Evolutionary conservation across 495 filamentous ascomycete species (phyloP).

Genomic region (Annulohypoxylon moriforme): DNA sequence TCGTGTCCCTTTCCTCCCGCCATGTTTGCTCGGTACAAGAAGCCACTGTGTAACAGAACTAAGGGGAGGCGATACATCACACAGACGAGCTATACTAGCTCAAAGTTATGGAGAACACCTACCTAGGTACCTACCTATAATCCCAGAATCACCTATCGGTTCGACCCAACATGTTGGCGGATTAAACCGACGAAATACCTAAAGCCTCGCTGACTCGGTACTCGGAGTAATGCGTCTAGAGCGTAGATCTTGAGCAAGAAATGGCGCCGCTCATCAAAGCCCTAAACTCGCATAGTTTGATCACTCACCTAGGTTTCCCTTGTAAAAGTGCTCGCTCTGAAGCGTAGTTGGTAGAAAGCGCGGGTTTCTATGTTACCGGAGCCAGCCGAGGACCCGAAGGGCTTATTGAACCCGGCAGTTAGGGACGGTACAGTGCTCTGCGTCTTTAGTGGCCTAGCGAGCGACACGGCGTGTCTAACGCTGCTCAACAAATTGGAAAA

Average conservation of each 20-base stretch:
- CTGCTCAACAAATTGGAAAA: constrained; percentile 9
- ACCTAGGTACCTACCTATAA: neutral
- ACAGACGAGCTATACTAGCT: neutral
- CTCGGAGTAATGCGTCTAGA: neutral
- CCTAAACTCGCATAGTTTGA: neutral
- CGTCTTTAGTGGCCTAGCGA: constrained; percentile 1
- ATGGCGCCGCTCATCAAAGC: neutral
- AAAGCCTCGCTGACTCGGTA: neutral
- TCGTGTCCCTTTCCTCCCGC: neutral
- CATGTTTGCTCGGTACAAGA: constrained; percentile 4
- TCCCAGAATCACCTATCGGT: neutral
- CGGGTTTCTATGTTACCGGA: constrained; percentile 5
- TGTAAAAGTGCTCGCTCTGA: constrained; percentile 1
- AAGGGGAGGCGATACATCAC: neutral
- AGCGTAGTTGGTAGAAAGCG: constrained; percentile 15
- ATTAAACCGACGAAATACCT: neutral
- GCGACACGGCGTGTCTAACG: neutral
- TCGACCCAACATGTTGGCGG: neutral
- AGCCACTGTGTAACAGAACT: neutral
- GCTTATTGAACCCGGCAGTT: constrained; percentile 20
- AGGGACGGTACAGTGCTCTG: constrained; percentile 15
- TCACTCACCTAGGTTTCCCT: constrained; percentile 17
- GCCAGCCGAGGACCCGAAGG: constrained; percentile 25
- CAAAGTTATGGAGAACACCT: neutral
- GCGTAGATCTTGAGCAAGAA: constrained; percentile 6